Evolutionary conservation across 495 filamentous ascomycete species (phyloP), one percentile per base, ranked within the genome.

Genomic region (Penicillium turbatum): DNA sequence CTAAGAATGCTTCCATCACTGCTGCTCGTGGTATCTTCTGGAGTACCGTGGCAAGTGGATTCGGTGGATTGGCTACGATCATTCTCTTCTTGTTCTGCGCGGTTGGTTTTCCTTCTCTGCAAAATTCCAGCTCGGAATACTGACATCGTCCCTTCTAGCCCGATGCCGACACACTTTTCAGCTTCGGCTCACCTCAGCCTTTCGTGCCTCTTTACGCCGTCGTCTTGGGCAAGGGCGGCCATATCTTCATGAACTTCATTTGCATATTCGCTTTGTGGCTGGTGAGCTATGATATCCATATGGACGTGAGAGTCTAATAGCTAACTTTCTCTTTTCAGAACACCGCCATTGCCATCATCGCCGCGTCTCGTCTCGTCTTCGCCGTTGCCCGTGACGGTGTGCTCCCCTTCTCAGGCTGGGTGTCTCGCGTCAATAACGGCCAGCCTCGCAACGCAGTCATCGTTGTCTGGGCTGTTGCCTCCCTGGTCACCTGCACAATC

Each of bases 1-100:
- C 79, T 5, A 79, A 81, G 66, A 74, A 81, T 56, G 79, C 79
- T 6, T 77, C 72, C 15, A 31, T 80, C 6, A 77, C 72, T 41
- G 79, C 79, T 15, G 79, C 79, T 0, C 71, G 76, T 29, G 79
- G 77, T 45, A 82, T 82, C 56, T 82, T 79, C 56, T 77, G 72
- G 71, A 80, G 77, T 61, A 79, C 78, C 3, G 67, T 82, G 31
- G 77, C 62, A 1, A 78, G 75, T 52, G 78, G 74, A 21, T 58
- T 79, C 48, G 75, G 77, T 12, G 79, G 77, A 21, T 63, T 81
- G 40, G 65, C 71, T 26, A 72, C 75, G 7, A 75, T 82, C 44
- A 79, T 82, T 49, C 57, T 82, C 3, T 81, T 81, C 62, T 64
- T 82, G 17, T 82, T 82, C 68, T 82, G 79, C 52, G 68, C 74